Conservation (phyloP, 148 eudicot genomes). For the Gaultheria prostrata region DNA sequence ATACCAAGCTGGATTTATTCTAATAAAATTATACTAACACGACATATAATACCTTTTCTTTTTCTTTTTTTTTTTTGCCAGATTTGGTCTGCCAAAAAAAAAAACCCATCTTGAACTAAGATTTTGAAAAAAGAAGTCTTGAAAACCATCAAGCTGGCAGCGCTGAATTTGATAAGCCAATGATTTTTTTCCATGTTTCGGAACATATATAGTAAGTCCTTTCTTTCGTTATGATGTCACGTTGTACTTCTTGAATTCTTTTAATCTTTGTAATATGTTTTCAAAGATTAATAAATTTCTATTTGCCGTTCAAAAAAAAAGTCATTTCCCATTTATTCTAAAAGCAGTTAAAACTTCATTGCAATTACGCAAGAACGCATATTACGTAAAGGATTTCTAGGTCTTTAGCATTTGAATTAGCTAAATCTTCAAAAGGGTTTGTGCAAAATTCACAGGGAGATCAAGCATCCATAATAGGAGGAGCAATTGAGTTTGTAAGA, state of each 20-base stretch:
- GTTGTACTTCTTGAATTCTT: too few relatives aligned
- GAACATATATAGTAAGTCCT: not conserved
- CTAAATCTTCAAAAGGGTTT: not conserved
- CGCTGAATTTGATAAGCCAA: not conserved
- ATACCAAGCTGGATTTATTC: not conserved
- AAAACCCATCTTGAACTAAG: not conserved
- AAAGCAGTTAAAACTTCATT: not conserved
- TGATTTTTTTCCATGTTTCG: not conserved
- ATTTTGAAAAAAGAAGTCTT: not conserved
- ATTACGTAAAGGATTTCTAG: not conserved
- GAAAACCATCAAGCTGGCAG: too few relatives aligned
- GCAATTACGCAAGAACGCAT: not conserved
- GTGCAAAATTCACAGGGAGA: constrained; percentile 57
- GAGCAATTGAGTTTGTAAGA: constrained; percentile 92
- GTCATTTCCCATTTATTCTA: too few relatives aligned
- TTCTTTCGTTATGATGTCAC: too few relatives aligned
- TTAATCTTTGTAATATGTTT: too few relatives aligned
- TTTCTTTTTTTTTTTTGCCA: too few relatives aligned
- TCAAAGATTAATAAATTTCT: too few relatives aligned
- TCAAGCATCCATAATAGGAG: constrained; percentile 95
- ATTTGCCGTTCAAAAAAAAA: too few relatives aligned
- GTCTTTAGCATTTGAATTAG: not conserved
- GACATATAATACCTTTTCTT: too few relatives aligned
- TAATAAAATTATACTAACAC: not conserved
- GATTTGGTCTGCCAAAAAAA: too few relatives aligned